Percentiles rank a stretch among this genome's conserved stretches.
phyloP scores from a whole-genome alignment of 2,329 filamentous ascomycete species.

The Catunica adiposa region DNA sequence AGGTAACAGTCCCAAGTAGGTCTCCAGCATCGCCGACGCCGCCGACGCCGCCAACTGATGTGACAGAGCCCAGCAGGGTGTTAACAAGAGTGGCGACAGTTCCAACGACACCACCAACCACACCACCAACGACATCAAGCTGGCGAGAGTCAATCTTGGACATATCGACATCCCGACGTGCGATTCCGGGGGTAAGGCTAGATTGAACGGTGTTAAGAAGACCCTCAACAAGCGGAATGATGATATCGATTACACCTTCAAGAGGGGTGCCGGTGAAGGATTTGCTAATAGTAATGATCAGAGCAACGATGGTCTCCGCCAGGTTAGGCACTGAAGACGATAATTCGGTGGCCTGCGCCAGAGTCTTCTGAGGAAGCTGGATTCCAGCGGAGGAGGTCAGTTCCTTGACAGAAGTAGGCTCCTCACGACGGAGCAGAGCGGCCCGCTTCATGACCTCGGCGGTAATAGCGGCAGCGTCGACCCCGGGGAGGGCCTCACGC shows the following conservation, averaged over 20 bases:
- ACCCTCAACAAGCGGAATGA: conserved; percentile 8
- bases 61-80: not conserved
- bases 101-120: not conserved
- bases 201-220: not conserved
- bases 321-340: no score
- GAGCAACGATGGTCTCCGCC: no score
- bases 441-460: not conserved
- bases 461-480: not conserved
- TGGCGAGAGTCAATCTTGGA: not conserved
- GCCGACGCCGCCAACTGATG: not conserved
- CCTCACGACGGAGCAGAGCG: not conserved
- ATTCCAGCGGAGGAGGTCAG: conserved; percentile 4
- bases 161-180: not conserved
- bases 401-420: not conserved
- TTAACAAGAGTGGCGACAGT: not conserved
- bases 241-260: conserved; percentile 4
- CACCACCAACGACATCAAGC: no score
- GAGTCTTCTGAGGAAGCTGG: not conserved
- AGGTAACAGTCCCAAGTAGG: not conserved
- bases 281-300: no score
- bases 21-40: not conserved
- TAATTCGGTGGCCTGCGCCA: conserved; percentile 5
- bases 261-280: conserved; percentile 4
- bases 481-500: no score
- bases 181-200: not conserved